phyloP scores from a whole-genome alignment of 2,329 filamentous ascomycete genomes.

The Ceratocystis ficicola region DNA sequence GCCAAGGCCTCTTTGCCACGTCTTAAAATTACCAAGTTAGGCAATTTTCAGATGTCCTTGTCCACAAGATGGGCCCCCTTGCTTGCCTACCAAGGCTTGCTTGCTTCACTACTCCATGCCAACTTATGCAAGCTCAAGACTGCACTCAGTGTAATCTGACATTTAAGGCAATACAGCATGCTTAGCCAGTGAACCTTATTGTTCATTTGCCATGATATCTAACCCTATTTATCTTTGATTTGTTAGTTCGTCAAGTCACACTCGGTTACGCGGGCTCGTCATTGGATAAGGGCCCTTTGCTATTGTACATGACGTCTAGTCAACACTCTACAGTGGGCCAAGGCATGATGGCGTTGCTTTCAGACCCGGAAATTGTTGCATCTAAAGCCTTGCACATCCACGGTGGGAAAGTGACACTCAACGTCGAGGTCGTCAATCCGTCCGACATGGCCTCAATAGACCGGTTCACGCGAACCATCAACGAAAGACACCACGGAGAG shows the following conservation, averaged over 20 bases:
- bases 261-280: not conserved
- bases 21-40: slow-evolving; percentile 1
- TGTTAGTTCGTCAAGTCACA: slow-evolving; percentile 12
- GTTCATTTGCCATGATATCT: not conserved
- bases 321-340: slow-evolving; percentile 1
- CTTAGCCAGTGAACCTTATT: not conserved
- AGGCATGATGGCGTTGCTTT: not conserved
- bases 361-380: slow-evolving; percentile 1
- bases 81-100: not conserved
- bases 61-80: not conserved
- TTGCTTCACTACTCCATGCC: not conserved
- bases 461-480: slow-evolving; percentile 4
- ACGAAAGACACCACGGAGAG: slow-evolving; percentile 7
- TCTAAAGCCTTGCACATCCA: not conserved
- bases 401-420: slow-evolving; percentile 13
- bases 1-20: not conserved
- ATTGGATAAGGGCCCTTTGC: not conserved
- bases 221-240: not conserved
- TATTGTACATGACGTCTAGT: slow-evolving; percentile 12
- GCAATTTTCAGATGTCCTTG: not conserved
- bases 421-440: slow-evolving; percentile 9
- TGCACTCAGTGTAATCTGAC: not conserved
- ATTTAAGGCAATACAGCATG: no score
- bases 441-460: slow-evolving; percentile 9
- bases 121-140: not conserved